Evolutionary conservation across 2,329 filamentous ascomycete species (phyloP).

Genomic region (Colletotrichum sp.): DNA sequence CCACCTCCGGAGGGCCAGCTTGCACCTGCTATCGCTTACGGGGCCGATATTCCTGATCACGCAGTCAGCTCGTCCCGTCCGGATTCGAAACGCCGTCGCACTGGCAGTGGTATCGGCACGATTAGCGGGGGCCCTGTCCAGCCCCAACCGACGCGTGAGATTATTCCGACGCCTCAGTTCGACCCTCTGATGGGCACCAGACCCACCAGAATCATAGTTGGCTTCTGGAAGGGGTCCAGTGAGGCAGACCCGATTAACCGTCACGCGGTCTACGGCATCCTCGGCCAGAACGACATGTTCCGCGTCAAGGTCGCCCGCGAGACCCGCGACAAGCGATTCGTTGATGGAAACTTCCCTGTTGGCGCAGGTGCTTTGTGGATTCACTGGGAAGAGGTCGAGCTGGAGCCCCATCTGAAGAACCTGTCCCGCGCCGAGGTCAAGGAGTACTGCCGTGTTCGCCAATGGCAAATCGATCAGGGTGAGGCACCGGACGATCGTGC

Average conservation of each 20-base stretch:
- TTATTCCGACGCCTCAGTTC: slow-evolving; percentile 18
- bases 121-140: slow-evolving; percentile 31
- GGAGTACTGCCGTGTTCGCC: slow-evolving; percentile 67
- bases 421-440: slow-evolving; percentile 63
- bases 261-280: slow-evolving; percentile 67
- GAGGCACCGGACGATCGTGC: slow-evolving; percentile 53
- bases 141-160: slow-evolving; percentile 1
- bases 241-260: slow-evolving; percentile 53
- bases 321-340: slow-evolving; percentile 63
- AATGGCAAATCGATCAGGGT: slow-evolving; percentile 60
- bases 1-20: slow-evolving; percentile 48
- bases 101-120: slow-evolving; percentile 39
- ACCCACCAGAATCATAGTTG: slow-evolving; percentile 63
- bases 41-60: slow-evolving; percentile 51
- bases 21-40: slow-evolving; percentile 56
- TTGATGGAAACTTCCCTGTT: slow-evolving; percentile 64
- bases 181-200: slow-evolving; percentile 57
- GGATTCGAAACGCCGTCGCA: slow-evolving; percentile 54
- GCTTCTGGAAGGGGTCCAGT: slow-evolving; percentile 63
- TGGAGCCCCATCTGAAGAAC: slow-evolving; percentile 59
- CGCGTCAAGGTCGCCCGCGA: slow-evolving; percentile 66
- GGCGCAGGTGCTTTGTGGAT: slow-evolving; percentile 69
- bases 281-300: slow-evolving; percentile 69
- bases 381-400: slow-evolving; percentile 64
- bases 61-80: slow-evolving; percentile 35